Conservation (phyloP, 108 stramenopile genomes). For the Aurantiochytrium sp. region DNA sequence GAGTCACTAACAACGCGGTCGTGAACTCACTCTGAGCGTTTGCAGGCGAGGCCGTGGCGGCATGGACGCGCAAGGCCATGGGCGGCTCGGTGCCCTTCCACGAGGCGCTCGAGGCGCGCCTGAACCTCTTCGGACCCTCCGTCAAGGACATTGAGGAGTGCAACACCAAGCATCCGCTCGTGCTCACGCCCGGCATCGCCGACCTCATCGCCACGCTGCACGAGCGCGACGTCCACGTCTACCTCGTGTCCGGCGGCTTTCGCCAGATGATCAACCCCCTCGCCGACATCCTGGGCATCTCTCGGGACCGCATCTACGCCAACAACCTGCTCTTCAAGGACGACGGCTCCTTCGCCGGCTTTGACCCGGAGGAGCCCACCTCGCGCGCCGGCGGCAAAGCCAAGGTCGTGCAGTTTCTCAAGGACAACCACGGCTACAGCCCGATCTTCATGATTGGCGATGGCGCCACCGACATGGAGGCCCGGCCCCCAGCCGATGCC, state of each 20-base stretch:
- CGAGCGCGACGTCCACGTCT: slow-evolving; percentile 71
- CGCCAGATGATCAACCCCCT: slow-evolving; percentile 96
- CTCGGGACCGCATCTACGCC: slow-evolving; percentile 72
- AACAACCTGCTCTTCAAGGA: slow-evolving; percentile 77
- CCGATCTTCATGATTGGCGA: slow-evolving; percentile 93
- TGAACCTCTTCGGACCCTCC: slow-evolving; percentile 81
- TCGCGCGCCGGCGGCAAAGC: slow-evolving; percentile 88
- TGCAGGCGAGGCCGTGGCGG: neutral
- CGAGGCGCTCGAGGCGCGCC: slow-evolving; percentile 81
- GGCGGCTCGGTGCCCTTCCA: slow-evolving; percentile 88
- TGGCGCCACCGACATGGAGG: slow-evolving; percentile 97
- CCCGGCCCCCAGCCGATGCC: slow-evolving; percentile 87
- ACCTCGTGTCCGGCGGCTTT: slow-evolving; percentile 92
- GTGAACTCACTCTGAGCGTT: neutral
- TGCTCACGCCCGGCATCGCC: slow-evolving; percentile 71
- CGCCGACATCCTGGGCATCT: slow-evolving; percentile 67
- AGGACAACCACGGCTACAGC: slow-evolving; percentile 58
- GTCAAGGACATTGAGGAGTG: slow-evolving; percentile 60
- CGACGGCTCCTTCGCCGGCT: slow-evolving; percentile 72
- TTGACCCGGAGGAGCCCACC: slow-evolving; percentile 83
- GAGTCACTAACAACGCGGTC: too few relatives aligned
- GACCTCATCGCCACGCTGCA: slow-evolving; percentile 69
- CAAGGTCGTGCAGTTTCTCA: slow-evolving; percentile 68
- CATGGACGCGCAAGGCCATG: slow-evolving; percentile 72
- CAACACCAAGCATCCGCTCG: slow-evolving; percentile 67